These are phyloP conservation scores for Aspergillus quadricinctus DNA, from an alignment of 2,329 filamentous ascomycete genomes.

Conservation along the genomic window DNA sequence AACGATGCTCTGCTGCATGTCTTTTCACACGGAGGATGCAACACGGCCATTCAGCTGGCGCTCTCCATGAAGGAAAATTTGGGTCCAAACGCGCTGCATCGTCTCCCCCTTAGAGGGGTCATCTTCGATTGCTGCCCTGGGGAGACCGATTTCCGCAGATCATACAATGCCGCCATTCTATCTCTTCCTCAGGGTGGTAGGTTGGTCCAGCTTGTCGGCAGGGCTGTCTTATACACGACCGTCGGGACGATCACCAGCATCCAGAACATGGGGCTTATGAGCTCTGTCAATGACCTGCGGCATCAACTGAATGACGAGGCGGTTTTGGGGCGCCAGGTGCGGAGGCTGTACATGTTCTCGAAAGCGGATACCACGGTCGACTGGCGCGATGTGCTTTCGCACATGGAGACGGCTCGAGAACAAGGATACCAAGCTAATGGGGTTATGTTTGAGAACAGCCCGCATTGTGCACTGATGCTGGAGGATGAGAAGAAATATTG, in stretches of 20 bases:
- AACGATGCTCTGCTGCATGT: conserved; percentile 14
- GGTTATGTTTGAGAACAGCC: conserved; percentile 4
- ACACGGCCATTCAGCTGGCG: conserved; percentile 17
- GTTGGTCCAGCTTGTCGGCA: neutral
- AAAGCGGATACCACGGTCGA: conserved; percentile 8
- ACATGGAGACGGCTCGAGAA: conserved; percentile 6
- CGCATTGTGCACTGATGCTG: conserved; percentile 12
- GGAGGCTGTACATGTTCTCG: conserved; percentile 10
- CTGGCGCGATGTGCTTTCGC: conserved; percentile 6
- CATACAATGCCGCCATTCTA: conserved; percentile 11
- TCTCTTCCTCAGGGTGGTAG: conserved; percentile 3
- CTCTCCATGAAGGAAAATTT: conserved; percentile 14
- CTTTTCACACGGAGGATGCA: conserved; percentile 21
- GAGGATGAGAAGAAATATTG: conserved; percentile 12
- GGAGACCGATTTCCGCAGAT: conserved; percentile 12
- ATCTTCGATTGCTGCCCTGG: conserved; percentile 22
- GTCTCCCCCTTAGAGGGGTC: conserved; percentile 8
- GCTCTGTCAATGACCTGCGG: conserved; percentile 5
- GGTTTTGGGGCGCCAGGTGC: conserved; percentile 1
- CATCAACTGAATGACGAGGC: conserved; percentile 6
- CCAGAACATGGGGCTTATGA: conserved; percentile 6
- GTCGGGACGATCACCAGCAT: conserved; percentile 5
- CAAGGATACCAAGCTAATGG: conserved; percentile 2
- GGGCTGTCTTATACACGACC: conserved; percentile 6
- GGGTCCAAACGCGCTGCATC: conserved; percentile 1